These are phyloP conservation scores for Glycine tomentella DNA, from an alignment of 306 rosid genomes.

Conservation along the genomic window DNA sequence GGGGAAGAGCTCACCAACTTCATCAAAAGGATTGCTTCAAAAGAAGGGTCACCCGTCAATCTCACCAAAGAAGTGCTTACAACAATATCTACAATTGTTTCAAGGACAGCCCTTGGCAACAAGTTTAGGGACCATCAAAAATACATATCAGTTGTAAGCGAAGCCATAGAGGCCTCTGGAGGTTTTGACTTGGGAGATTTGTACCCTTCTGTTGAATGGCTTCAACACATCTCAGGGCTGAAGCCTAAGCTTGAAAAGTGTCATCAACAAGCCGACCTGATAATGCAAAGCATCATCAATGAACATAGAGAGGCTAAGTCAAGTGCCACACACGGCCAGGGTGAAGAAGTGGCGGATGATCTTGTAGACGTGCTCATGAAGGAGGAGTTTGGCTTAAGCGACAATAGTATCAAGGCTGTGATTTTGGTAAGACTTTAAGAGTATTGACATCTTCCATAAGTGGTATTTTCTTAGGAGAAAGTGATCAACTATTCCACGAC, in stretches of 20 bases:
- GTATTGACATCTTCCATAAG: neutral
- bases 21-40: slow-evolving; percentile 31
- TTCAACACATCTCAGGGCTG: slow-evolving; percentile 46
- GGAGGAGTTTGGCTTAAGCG: slow-evolving; percentile 24
- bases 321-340: neutral
- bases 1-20: slow-evolving; percentile 43
- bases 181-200: slow-evolving; percentile 58
- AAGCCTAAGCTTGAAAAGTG: slow-evolving; percentile 50
- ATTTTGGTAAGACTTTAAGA: slow-evolving; percentile 42
- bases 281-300: slow-evolving; percentile 41
- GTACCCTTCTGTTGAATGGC: slow-evolving; percentile 55
- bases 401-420: slow-evolving; percentile 45
- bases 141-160: neutral
- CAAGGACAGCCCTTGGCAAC: slow-evolving; percentile 50
- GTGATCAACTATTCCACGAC: too few species aligned
- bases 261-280: slow-evolving; percentile 24
- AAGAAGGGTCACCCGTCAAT: slow-evolving; percentile 45
- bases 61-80: slow-evolving; percentile 37
- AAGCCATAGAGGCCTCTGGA: neutral
- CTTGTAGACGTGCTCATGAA: slow-evolving; percentile 45
- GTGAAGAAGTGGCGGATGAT: slow-evolving; percentile 24
- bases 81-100: slow-evolving; percentile 28
- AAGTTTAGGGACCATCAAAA: slow-evolving; percentile 31
- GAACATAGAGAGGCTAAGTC: slow-evolving; percentile 36
- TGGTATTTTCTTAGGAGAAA: neutral